Conservation (phyloP, 2,329 filamentous ascomycete genomes). For the Monosporascus sp. region DNA sequence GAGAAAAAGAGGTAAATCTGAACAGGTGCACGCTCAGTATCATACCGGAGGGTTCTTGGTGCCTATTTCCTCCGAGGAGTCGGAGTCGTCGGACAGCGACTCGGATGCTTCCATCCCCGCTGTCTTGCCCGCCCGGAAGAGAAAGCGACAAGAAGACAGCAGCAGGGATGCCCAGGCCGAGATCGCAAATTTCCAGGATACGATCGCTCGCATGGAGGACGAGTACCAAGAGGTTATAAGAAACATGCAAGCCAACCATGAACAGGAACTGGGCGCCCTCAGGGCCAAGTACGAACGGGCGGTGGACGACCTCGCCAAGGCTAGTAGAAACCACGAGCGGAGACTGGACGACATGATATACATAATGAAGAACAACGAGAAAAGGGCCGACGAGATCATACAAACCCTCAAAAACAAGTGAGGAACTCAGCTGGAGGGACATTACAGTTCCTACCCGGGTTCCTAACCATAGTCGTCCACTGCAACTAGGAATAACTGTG, state of each 20-base stretch:
- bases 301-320: not conserved
- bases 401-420: not conserved
- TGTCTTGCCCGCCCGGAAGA: not conserved
- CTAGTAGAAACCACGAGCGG: not conserved
- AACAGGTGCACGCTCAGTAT: not conserved
- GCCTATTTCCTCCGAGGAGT: not conserved
- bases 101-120: not conserved
- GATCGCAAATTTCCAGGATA: not conserved
- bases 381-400: constrained; percentile 1
- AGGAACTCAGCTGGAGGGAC: not conserved
- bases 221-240: not conserved
- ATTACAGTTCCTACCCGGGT: too few species aligned
- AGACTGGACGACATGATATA: not conserved
- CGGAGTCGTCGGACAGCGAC: not conserved
- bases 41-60: not conserved
- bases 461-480: too few species aligned
- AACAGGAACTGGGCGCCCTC: not conserved
- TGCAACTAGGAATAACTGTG: too few species aligned
- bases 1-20: not conserved
- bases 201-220: not conserved
- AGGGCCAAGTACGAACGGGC: not conserved
- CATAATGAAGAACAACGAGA: constrained; percentile 1
- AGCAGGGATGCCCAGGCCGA: not conserved
- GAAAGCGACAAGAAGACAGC: not conserved
- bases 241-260: not conserved